phyloP scores from a whole-genome alignment of 257 asterid genomes.

The Gardenia jasminoides region DNA sequence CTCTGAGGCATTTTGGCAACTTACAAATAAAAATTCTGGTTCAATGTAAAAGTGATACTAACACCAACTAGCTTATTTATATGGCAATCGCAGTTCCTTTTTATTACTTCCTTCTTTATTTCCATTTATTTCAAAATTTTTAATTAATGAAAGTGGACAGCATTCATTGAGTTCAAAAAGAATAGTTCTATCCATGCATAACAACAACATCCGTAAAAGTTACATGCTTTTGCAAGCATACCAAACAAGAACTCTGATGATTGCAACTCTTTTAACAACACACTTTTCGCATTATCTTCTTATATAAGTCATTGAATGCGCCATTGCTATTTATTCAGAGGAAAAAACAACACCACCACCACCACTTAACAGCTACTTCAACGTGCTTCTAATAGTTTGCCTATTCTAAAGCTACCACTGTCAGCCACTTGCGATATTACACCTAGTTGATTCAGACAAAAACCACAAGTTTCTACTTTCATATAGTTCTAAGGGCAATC shows the following conservation, averaged over 20 bases:
- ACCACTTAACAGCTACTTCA: background rate
- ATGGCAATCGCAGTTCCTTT: background rate
- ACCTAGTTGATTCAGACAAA: background rate
- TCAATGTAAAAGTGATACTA: background rate
- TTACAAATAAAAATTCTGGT: background rate
- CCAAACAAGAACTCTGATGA: background rate
- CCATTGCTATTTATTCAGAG: background rate
- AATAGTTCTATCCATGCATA: background rate
- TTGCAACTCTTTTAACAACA: background rate
- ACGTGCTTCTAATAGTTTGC: background rate
- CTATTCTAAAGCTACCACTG: background rate
- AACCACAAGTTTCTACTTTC: background rate
- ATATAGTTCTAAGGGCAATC: background rate
- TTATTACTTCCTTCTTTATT: background rate
- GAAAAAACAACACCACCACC: too few relatives aligned
- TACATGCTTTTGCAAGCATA: background rate
- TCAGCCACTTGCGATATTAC: background rate
- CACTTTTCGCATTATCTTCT: background rate
- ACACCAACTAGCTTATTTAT: background rate
- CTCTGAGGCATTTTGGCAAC: constrained; percentile 34
- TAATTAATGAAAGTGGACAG: background rate
- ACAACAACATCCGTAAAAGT: background rate
- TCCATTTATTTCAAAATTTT: background rate
- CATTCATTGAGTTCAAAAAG: background rate
- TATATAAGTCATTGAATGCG: background rate